Evolutionary conservation across 208 protist genomes (phyloP), one percentile per base, ranked within the genome.

Genomic region (Acanthamoeba sp.): DNA sequence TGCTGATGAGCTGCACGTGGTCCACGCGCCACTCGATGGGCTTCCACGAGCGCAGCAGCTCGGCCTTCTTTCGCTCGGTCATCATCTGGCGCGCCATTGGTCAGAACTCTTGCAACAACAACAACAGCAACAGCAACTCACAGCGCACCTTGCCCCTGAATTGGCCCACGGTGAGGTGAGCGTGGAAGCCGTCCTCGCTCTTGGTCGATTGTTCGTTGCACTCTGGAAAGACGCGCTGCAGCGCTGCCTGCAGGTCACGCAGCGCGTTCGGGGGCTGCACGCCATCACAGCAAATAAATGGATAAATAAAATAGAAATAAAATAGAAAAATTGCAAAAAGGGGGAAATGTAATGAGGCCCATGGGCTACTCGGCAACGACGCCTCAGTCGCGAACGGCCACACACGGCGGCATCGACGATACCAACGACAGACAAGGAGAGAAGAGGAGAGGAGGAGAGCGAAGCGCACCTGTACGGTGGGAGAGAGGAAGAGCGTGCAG

Each of bases 81-180:
- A 91, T 69, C 32, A 27, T 22, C 84, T 91, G 38, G 18, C n/a
- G 32, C 2, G 6, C 32, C 16, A 45, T 18, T 18, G n/a, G n/a
- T n/a, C n/a, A n/a, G n/a, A n/a, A n/a, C n/a, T n/a, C n/a, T n/a
- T n/a, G n/a, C n/a, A n/a, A 34, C n/a, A 34, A 48, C 3, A 16
- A 84, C 10, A 18, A 45, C 14, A 84, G 5, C 12, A n/a, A 55
- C 24, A 32, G 38, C 40, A 84, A 24, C 24, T 32, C 40, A 34
- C 12, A 22, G 0, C 38, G 16, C 32, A 93, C 89, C 62, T 93
- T 93, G 89, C 89, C 89, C 22, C 89, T n/a, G 32, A 95, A 96
- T 73, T 97, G 96, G 50, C 96, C 96, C 3, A 97, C 38, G n/a
- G 96, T 97, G 36, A 97, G 40, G 48, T 97, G 96, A n/a, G 96